A percentile compares a stretch with the other conserved stretches of the same genome.
phyloP scores from a whole-genome alignment of 305 asterid genomes.

The Fraxinus paxiana region DNA sequence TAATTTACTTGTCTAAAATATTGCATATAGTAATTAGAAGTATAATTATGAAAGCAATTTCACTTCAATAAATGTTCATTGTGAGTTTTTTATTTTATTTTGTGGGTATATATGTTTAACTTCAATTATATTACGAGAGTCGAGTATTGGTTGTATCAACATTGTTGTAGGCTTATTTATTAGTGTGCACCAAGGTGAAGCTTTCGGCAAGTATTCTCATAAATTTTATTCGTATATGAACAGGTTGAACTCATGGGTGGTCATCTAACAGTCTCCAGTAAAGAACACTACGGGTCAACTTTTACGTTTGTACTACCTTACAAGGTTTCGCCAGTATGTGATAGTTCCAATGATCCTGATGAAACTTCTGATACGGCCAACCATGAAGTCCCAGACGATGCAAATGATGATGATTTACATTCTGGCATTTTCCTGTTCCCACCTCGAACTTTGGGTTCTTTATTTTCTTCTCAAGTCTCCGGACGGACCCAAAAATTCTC shows the following conservation, averaged over 20 bases:
- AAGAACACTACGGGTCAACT: conserved; percentile 71
- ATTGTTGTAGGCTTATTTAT: neutral
- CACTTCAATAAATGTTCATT: neutral
- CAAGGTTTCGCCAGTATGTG: conserved; percentile 56
- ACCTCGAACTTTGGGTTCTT: conserved; percentile 69
- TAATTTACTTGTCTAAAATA: neutral
- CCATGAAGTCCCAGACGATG: conserved; percentile 43
- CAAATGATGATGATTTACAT: conserved; percentile 52
- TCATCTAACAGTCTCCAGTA: conserved; percentile 64
- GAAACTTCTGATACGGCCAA: conserved; percentile 54
- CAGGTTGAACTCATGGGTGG: conserved; percentile 99
- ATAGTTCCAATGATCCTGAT: conserved; percentile 68
- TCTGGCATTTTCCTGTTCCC: conserved; percentile 67
- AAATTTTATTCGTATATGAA: conserved; percentile 2
- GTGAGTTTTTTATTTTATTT: neutral
- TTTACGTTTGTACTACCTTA: conserved; percentile 76
- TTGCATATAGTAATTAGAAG: neutral
- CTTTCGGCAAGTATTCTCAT: neutral
- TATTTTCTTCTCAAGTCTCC: conserved; percentile 47
- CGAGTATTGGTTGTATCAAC: neutral
- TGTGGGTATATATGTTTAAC: neutral
- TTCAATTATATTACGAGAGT: neutral
- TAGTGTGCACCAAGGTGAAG: neutral
- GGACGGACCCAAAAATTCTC: conserved; percentile 40
- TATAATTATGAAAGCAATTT: neutral